phyloP scores from a whole-genome alignment of 2,329 filamentous ascomycete genomes.

The Fusarium aywerte region DNA sequence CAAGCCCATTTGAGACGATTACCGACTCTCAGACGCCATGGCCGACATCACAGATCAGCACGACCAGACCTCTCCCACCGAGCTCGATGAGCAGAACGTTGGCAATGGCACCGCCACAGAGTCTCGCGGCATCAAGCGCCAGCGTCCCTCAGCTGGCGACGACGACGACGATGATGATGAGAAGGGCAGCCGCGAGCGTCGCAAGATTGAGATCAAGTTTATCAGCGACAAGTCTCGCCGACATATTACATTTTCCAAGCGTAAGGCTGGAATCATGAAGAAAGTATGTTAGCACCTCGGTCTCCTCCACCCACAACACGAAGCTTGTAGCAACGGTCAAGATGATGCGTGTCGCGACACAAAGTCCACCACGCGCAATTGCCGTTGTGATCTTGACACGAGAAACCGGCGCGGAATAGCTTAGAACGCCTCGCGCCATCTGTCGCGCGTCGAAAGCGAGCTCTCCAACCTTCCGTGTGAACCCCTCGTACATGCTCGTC shows the following conservation, averaged over 20 bases:
- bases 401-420: not conserved
- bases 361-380: constrained; percentile 1
- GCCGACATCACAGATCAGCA: constrained; percentile 83
- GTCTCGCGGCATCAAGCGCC: constrained; percentile 88
- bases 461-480: constrained; percentile 6
- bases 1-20: constrained; percentile 40
- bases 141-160: constrained; percentile 82
- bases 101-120: constrained; percentile 80
- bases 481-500: not conserved
- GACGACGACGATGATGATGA: constrained; percentile 98
- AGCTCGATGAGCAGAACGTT: constrained; percentile 77
- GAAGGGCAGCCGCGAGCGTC: constrained; percentile 95
- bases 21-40: constrained; percentile 60
- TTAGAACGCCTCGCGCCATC: not conserved
- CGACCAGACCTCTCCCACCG: constrained; percentile 78
- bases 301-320: not conserved
- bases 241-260: constrained; percentile 99
- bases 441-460: constrained; percentile 27
- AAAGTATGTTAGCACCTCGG: constrained; percentile 74
- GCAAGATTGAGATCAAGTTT: constrained; percentile 99
- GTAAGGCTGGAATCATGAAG: constrained; percentile 99
- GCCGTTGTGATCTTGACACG: not conserved
- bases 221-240: constrained; percentile 99
- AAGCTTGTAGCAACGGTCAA: not conserved
- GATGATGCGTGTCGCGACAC: not conserved